Evolutionary conservation across 2,329 filamentous ascomycete species (phyloP).

Genomic region (Cladosporium colombiae): DNA sequence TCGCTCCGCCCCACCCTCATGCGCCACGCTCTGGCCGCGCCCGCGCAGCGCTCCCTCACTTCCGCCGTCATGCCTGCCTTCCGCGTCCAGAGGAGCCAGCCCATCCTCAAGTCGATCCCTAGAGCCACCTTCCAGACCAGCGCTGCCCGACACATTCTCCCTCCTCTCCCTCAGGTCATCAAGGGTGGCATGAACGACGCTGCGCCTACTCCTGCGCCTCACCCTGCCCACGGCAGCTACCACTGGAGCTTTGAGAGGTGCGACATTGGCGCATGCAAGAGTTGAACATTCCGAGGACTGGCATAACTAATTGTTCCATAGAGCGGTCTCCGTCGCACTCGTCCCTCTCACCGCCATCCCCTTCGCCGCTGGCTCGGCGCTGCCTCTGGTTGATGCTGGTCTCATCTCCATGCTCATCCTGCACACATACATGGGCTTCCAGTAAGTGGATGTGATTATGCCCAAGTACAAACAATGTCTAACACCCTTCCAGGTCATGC

Average conservation of each 20-base stretch:
- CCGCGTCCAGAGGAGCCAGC: conserved; percentile 35
- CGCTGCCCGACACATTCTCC: conserved; percentile 72
- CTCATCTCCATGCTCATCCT: conserved; percentile 81
- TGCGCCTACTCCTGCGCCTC: conserved; percentile 68
- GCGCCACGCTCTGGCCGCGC: conserved; percentile 46
- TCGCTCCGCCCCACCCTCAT: conserved; percentile 53
- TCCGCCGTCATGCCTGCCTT: conserved; percentile 38
- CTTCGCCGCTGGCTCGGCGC: conserved; percentile 87
- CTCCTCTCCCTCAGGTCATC: conserved; percentile 67
- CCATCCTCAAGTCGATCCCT: conserved; percentile 44
- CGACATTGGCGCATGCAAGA: conserved; percentile 17
- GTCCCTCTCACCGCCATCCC: conserved; percentile 86
- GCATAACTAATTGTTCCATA: conserved; percentile 8
- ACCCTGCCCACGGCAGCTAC: conserved; percentile 86
- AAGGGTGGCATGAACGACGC: conserved; percentile 76
- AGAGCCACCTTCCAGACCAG: conserved; percentile 86
- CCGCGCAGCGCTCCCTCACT: conserved; percentile 43
- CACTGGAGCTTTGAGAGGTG: conserved; percentile 94
- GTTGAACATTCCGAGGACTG: background rate
- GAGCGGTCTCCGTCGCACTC: conserved; percentile 68
- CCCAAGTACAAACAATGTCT: background rate
- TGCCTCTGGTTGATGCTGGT: conserved; percentile 83
- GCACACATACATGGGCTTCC: conserved; percentile 95
- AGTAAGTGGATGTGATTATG: conserved; percentile 51
- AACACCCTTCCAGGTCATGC: conserved; percentile 53